A percentile compares a stretch with the other conserved stretches of the same genome.
phyloP scores from a whole-genome alignment of 2,329 filamentous ascomycete species.

The Colletotrichum falcatum region DNA sequence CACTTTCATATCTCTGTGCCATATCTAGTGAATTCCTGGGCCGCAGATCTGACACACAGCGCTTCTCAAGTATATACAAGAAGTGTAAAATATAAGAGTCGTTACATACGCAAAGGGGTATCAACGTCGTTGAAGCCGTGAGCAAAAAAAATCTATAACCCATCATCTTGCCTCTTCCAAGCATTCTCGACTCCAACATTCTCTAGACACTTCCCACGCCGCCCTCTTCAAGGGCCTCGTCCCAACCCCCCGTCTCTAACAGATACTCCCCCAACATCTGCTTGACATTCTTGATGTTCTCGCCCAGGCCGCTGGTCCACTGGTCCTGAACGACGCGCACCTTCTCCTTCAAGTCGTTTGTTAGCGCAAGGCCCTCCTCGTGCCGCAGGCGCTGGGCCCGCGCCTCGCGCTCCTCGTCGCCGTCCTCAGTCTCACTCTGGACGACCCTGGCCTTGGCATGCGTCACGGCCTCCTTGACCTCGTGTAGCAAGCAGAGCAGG shows the following conservation, averaged over 20 bases:
- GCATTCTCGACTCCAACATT: neutral
- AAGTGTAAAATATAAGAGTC: conserved; percentile 31
- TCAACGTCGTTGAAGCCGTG: conserved; percentile 39
- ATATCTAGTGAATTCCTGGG: conserved; percentile 4
- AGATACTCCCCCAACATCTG: conserved; percentile 80
- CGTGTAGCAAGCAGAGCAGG: conserved; percentile 87
- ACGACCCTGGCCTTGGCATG: conserved; percentile 75
- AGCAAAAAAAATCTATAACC: conserved; percentile 23
- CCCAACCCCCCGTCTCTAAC: conserved; percentile 86
- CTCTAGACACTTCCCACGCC: conserved; percentile 62
- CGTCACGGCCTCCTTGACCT: conserved; percentile 85
- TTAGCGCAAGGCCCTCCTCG: conserved; percentile 78
- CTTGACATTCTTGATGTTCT: conserved; percentile 78
- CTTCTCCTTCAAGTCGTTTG: conserved; percentile 91
- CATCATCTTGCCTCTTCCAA: conserved; percentile 3
- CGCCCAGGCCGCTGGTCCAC: conserved; percentile 89
- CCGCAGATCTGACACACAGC: conserved; percentile 9
- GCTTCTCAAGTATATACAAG: conserved; percentile 32
- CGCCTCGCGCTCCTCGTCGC: conserved; percentile 50
- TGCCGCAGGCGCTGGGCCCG: conserved; percentile 67
- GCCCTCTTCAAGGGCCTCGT: conserved; percentile 76
- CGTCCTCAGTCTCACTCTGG: conserved; percentile 70
- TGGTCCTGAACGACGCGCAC: conserved; percentile 91
- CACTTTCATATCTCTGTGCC: neutral
- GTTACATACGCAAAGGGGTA: conserved; percentile 41